Percentiles rank a stretch among this genome's conserved stretches.
Evolutionary conservation across 2,329 filamentous ascomycete species (phyloP).

Genomic region (Davidsoniella virescens): DNA sequence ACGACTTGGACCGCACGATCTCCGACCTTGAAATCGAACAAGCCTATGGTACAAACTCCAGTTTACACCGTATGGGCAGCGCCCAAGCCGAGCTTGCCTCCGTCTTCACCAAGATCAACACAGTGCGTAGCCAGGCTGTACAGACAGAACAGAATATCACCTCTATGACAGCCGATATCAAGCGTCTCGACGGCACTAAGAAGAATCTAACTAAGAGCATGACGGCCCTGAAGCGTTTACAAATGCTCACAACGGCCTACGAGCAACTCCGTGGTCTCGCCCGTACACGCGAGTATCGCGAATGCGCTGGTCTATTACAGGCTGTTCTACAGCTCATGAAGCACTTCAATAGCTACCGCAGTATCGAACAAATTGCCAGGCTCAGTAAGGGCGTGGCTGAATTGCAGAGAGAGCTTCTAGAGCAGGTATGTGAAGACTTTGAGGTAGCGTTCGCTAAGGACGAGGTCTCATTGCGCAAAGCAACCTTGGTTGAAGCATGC

Average conservation of each 20-base stretch:
- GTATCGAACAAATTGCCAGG: slow-evolving; percentile 93
- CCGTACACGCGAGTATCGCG: slow-evolving; percentile 77
- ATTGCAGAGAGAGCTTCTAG: slow-evolving; percentile 76
- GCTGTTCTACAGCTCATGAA: slow-evolving; percentile 95
- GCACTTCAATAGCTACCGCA: slow-evolving; percentile 95
- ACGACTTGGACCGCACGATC: slow-evolving; percentile 71
- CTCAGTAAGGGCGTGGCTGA: slow-evolving; percentile 86
- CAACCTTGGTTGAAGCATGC: slow-evolving; percentile 70
- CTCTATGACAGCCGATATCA: slow-evolving; percentile 98
- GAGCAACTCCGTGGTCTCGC: slow-evolving; percentile 78
- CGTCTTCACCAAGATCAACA: slow-evolving; percentile 89
- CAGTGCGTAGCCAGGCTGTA: slow-evolving; percentile 72
- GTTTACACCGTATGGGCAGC: slow-evolving; percentile 76
- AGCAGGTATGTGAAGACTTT: slow-evolving; percentile 99
- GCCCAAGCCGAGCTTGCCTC: slow-evolving; percentile 79
- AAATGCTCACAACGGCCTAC: slow-evolving; percentile 99
- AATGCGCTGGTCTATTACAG: slow-evolving; percentile 85
- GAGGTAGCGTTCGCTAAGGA: slow-evolving; percentile 85
- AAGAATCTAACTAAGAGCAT: slow-evolving; percentile 91
- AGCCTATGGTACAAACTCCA: slow-evolving; percentile 71
- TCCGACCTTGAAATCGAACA: slow-evolving; percentile 57
- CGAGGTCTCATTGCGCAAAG: slow-evolving; percentile 55
- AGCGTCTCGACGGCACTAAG: slow-evolving; percentile 90
- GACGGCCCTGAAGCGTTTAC: slow-evolving; percentile 89
- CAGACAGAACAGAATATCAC: slow-evolving; percentile 93